Evolutionary conservation across 2,329 filamentous ascomycete genomes (phyloP), one percentile per base, ranked within the genome.

Genomic region (Cercospora beticola): DNA sequence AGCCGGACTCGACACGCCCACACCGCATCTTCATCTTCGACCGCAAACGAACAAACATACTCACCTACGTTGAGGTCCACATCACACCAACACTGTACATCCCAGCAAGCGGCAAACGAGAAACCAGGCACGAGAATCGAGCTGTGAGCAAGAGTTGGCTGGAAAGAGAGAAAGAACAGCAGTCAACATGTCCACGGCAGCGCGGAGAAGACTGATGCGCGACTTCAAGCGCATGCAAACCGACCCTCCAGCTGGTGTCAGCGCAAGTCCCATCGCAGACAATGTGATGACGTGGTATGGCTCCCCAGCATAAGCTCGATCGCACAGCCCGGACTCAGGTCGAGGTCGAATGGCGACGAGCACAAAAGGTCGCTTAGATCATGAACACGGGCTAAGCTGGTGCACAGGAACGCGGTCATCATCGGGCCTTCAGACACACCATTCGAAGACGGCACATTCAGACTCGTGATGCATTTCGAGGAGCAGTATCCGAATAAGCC

Each of bases 191-290:
- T 98, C 94, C 77, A 98, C 95, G 72, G 92, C 94, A 75, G 95
- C 95, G 75, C 91, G 95, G 80, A 92, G 95, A 80, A 93, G 95
- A 79, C 86, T 99, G 81, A 98, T 99, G 95, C 92, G 95, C 81
- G 95, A 98, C 85, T 98, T 98, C 88, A 98, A 98, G 94, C 93
- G 95, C 82, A 99, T 99, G 94, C 95, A 99, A 84, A 98, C 94
- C 57, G 95, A 99, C 79, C 95, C 95, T 80, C 95, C 95, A 9
- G 94, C 94, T 62, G 95, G 95, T 68, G 94, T 99, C 64, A 98
- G 94, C 73, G 95, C 95, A 16, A 98, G 94, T 64, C 95, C 95
- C 6, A 92, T 98, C 58, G 93, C 94, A 70, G 93, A 97, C 78
- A 97, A 97, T 84, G 93, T 97, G 76, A 97, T 97, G 93, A 97